phyloP scores from a whole-genome alignment of 164 flowering plant genomes.

The Magnolia kwangsiensis region DNA sequence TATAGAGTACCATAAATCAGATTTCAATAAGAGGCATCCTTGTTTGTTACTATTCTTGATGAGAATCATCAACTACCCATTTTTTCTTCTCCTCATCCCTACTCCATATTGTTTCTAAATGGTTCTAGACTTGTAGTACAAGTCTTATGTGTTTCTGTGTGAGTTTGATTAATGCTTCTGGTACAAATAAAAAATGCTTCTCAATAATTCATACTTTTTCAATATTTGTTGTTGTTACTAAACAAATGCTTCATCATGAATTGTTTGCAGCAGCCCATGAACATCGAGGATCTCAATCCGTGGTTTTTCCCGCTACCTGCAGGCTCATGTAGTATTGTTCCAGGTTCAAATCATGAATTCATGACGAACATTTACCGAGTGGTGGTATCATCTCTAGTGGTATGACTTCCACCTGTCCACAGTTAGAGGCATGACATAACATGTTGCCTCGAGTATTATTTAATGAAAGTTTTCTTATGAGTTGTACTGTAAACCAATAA shows the following conservation, averaged over 20 bases:
- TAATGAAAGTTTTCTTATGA: neutral
- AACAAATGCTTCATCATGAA: neutral
- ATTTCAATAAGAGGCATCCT: no score
- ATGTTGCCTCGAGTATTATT: neutral
- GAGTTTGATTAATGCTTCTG: neutral
- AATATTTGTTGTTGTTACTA: neutral
- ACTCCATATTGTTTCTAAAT: neutral
- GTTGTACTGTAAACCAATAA: neutral
- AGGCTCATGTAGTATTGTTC: slow-evolving; percentile 43
- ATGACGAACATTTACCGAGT: slow-evolving; percentile 58
- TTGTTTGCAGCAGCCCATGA: slow-evolving; percentile 47
- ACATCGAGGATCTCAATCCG: slow-evolving; percentile 61
- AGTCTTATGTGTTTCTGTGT: neutral
- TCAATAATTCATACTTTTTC: neutral
- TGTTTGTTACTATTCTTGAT: neutral
- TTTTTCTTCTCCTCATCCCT: neutral
- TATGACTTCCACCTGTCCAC: slow-evolving; percentile 25
- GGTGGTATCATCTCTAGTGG: slow-evolving; percentile 95
- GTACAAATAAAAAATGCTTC: neutral
- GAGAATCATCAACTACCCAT: neutral
- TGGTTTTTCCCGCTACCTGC: slow-evolving; percentile 92
- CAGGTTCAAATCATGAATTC: slow-evolving; percentile 94
- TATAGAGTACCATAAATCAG: no score
- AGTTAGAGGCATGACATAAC: no score
- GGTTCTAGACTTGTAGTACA: neutral